phyloP scores from a whole-genome alignment of 2,329 filamentous ascomycete genomes.

The Colletotrichum eleusines region DNA sequence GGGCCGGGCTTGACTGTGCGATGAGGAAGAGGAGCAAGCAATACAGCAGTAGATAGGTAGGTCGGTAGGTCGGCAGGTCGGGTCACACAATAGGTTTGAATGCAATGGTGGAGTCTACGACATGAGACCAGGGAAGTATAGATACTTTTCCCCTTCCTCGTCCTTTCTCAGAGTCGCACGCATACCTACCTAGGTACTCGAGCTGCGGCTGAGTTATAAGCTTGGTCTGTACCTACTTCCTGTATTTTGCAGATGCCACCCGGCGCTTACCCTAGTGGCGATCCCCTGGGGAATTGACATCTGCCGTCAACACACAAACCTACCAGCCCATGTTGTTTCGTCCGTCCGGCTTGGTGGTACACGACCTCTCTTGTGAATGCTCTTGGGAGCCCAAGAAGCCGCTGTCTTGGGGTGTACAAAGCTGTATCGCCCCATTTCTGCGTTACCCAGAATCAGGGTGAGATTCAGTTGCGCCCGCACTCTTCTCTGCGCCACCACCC shows the following conservation, averaged over 20 bases:
- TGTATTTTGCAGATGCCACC: no score
- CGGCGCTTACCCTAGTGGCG: conserved; percentile 22
- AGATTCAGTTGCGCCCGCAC: conserved; percentile 27
- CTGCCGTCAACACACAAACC: background rate
- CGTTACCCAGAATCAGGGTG: conserved; percentile 21
- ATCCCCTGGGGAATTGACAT: conserved; percentile 25
- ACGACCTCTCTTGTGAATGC: background rate
- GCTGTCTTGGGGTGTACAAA: conserved; percentile 8
- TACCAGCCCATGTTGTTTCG: background rate
- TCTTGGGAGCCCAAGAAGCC: background rate
- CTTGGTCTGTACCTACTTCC: background rate
- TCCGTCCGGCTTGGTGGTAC: background rate
- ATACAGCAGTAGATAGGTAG: background rate
- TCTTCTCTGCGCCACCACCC: conserved; percentile 8
- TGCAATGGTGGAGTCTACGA: background rate
- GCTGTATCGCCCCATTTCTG: conserved; percentile 4
- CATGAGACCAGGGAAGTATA: conserved; percentile 3
- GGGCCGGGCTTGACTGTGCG: background rate
- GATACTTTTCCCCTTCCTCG: background rate
- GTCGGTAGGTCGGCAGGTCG: no score
- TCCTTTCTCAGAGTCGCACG: background rate
- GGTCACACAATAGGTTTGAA: background rate
- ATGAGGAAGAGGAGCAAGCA: background rate
- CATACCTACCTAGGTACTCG: background rate
- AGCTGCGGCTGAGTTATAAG: background rate